Evolutionary conservation across 2,329 filamentous ascomycete species (phyloP).

Genomic region (Metarhizium brunneum): DNA sequence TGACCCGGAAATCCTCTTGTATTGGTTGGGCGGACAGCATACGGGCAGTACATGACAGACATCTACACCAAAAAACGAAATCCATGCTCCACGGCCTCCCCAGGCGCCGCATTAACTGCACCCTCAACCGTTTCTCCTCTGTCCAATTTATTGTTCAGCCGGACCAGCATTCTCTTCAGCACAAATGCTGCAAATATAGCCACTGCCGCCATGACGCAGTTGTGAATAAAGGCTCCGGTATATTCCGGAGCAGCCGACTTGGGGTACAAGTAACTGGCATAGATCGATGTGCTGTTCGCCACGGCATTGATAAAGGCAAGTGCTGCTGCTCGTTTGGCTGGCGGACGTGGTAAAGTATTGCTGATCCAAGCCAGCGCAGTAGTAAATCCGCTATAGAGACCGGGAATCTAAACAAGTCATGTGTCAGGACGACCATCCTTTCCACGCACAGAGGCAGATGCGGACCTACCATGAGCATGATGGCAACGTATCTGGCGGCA

Average conservation of each 20-base stretch:
- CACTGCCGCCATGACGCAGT: constrained; percentile 54
- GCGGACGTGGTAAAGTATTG: constrained; percentile 65
- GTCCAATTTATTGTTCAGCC: constrained; percentile 62
- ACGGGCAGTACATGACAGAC: neutral
- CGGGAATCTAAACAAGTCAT: constrained; percentile 30
- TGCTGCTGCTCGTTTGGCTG: constrained; percentile 60
- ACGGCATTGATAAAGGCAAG: constrained; percentile 65
- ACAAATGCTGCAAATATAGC: constrained; percentile 55
- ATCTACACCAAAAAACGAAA: constrained; percentile 55
- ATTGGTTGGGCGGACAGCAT: too few species aligned
- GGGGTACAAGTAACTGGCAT: constrained; percentile 59
- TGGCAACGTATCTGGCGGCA: constrained; percentile 57
- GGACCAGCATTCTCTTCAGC: constrained; percentile 52
- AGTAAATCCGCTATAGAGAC: constrained; percentile 57
- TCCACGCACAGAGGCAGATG: neutral
- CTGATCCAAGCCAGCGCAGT: constrained; percentile 66
- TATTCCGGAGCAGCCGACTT: constrained; percentile 33
- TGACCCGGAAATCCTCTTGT: too few species aligned
- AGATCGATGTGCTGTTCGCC: constrained; percentile 52
- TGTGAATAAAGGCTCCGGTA: constrained; percentile 56
- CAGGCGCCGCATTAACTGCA: constrained; percentile 44
- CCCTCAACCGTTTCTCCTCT: constrained; percentile 48
- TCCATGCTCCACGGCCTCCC: constrained; percentile 46
- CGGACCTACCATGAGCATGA: constrained; percentile 55
- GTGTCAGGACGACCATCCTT: neutral